These are phyloP conservation scores for Aspergillus latus DNA, from an alignment of 2,329 filamentous ascomycete species.

Conservation along the genomic window DNA sequence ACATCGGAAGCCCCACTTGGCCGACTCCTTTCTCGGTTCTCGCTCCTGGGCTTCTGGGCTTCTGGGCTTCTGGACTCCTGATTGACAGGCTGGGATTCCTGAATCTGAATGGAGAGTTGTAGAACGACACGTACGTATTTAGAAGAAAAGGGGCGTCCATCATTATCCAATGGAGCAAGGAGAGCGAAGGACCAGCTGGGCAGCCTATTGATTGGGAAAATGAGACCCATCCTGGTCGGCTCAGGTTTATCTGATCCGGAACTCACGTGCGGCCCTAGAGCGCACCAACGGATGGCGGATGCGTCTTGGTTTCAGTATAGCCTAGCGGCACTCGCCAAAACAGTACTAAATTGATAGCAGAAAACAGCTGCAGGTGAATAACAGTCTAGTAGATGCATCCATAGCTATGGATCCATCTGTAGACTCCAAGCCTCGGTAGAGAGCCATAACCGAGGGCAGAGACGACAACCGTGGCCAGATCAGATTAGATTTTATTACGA, in stretches of 20 bases:
- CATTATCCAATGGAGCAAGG: not conserved
- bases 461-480: not conserved
- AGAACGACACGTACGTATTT: not conserved
- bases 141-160: not conserved
- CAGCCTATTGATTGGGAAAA: too few species aligned
- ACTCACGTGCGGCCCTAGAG: too few species aligned
- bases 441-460: not conserved
- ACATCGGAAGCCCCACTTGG: constrained; percentile 6
- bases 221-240: too few species aligned
- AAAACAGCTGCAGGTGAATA: too few species aligned
- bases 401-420: not conserved
- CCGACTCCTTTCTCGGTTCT: not conserved
- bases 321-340: too few species aligned
- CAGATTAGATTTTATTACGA: not conserved
- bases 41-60: too few species aligned
- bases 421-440: not conserved
- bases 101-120: too few species aligned
- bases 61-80: too few species aligned
- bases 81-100: not conserved
- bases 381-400: not conserved
- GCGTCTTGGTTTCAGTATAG: too few species aligned
- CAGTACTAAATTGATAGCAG: too few species aligned
- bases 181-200: not conserved
- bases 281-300: too few species aligned
- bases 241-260: not conserved